Evolutionary conservation across 352 stramenopile species (phyloP).

Genomic region (Globisporangium emineosum): DNA sequence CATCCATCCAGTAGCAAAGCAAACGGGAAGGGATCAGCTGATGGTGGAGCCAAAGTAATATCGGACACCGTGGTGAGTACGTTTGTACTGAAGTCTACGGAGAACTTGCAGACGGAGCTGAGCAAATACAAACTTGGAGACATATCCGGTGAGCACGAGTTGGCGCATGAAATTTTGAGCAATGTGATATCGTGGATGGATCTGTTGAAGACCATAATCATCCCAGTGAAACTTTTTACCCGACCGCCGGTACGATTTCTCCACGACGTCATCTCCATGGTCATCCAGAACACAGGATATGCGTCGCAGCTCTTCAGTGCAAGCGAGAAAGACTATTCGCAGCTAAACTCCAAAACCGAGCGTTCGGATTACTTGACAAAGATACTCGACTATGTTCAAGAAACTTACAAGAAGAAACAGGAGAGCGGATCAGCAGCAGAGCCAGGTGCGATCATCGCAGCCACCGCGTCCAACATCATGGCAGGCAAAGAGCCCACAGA

Average conservation of each 20-base stretch:
- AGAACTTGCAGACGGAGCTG: constrained; percentile 30
- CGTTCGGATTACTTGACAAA: constrained; percentile 74
- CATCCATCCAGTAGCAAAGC: constrained; percentile 13
- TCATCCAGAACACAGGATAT: constrained; percentile 72
- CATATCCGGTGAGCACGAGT: constrained; percentile 56
- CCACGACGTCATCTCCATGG: constrained; percentile 70
- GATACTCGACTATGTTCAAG: constrained; percentile 70
- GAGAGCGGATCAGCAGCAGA: constrained; percentile 12
- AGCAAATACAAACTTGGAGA: constrained; percentile 39
- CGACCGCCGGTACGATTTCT: constrained; percentile 79
- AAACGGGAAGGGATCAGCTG: not conserved
- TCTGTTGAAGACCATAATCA: constrained; percentile 60
- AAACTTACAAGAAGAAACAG: constrained; percentile 38
- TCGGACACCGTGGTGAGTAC: not conserved
- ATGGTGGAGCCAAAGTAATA: not conserved
- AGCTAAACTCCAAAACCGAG: constrained; percentile 68
- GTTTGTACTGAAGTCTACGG: constrained; percentile 41
- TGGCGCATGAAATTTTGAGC: constrained; percentile 58
- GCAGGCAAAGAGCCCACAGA: constrained; percentile 72
- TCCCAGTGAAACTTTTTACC: constrained; percentile 71
- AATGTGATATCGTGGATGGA: constrained; percentile 80
- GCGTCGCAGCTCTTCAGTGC: constrained; percentile 39
- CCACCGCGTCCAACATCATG: constrained; percentile 74
- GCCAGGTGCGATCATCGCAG: constrained; percentile 47
- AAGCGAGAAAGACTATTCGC: constrained; percentile 58